Evolutionary conservation across 306 rosid species (phyloP), one percentile per base, ranked within the genome.

Genomic region (Acmispon strigosus): DNA sequence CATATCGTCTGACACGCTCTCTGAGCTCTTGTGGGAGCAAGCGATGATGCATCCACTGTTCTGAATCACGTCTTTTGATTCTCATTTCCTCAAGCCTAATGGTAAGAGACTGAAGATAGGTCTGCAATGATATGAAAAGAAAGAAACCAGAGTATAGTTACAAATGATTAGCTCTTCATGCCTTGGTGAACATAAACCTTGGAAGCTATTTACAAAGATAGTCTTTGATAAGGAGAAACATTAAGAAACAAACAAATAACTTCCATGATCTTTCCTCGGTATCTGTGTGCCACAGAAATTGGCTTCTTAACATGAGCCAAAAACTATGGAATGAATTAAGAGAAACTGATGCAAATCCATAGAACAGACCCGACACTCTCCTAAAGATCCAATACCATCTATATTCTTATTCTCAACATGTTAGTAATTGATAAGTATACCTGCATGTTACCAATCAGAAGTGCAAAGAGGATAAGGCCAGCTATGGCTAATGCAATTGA

Each of bases 21-120:
- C 96, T 84, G 53, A 92, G 96, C 1, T 85, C 92, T 62, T 65
- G 89, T 7, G 97, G 92, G 60, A 92, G 96, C 82, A 92, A 85
- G 58, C 97, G 96, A 48, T 92, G 97, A 74, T 87, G 97, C 97
- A 91, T 91, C 97, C 97, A 91, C 81, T 91, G 97, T 74, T 91
- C 97, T 53, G 97, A 91, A 78, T 92, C 97, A 7, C 93, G 97
- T 81, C 91, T 87, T 80, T 92, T 92, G 72, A 92, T 86, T 70
- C 97, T 92, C 97, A 92, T 92, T 78, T 92, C 97, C 84, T 92
- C 97, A 12, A 92, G 97, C 76, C 97, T 83, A 55, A 89, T 85
- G 4, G 97, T 92, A 45, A 92, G 87, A 53, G 97, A 92, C 64
- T 92, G 97, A 76, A 92, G 96, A 80, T 92, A 92, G 10, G 97